Conservation (phyloP, 192 early-diverging fungal genomes). For the Funneliformis geosporum region DNA sequence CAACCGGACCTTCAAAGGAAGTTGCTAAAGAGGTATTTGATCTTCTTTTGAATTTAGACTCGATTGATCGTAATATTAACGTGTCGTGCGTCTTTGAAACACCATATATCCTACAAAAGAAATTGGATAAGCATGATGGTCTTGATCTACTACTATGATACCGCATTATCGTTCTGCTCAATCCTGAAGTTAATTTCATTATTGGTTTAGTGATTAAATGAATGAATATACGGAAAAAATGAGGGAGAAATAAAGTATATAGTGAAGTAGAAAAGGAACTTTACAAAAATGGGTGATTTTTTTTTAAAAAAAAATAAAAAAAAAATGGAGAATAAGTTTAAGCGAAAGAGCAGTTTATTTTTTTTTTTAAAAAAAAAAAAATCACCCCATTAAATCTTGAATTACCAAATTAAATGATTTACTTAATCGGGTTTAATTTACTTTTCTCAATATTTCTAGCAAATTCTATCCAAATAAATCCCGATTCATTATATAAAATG, state of each 20-base stretch:
- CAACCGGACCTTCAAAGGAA: neutral
- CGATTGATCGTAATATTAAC: neutral
- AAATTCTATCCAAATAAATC: neutral
- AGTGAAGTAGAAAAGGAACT: no score
- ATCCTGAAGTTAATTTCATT: neutral
- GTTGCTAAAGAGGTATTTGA: neutral
- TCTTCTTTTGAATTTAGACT: neutral
- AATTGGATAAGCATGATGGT: neutral
- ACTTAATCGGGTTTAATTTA: neutral
- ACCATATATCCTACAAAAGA: neutral
- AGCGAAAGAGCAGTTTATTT: no score
- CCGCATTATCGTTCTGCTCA: neutral
- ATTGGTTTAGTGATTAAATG: no score
- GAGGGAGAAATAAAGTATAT: no score
- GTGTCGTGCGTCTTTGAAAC: neutral
- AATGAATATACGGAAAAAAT: no score
- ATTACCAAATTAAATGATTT: no score
- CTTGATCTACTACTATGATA: neutral
- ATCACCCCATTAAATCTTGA: no score
- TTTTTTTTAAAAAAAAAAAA: no score
- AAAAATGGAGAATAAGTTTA: no score
- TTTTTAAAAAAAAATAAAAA: no score
- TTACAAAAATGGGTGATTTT: no score
- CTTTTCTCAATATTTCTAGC: constrained; percentile 7
- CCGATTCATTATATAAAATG: neutral